Base-by-base conservation (phyloP, 768 basidiomycete species). In the Rhizopogon sp. region DNA sequence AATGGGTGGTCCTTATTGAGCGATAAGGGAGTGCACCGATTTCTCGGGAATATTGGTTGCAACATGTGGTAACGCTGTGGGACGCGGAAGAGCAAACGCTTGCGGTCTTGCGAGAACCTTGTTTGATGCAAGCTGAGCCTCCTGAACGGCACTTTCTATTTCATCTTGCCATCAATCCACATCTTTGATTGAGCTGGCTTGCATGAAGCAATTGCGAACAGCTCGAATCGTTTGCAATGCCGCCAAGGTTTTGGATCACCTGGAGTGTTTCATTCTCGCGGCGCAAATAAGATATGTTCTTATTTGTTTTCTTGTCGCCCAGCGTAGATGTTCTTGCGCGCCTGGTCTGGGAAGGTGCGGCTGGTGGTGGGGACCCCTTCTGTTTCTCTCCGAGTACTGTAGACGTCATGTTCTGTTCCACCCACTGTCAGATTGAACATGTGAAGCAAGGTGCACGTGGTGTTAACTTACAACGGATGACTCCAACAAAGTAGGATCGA, bases 181-280 rank as follows among this genome's bases (percentile, higher is more conserved):
- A 52, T 84, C 77, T 53, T 72, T 77, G 10, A 72, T 72, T 3
- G 78, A 71, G n/a, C 75, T 74, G 3, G 83, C 79, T 57, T 84
- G 81, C 56, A 89, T 54, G 63, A 83, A 91, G 31, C 77, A 78
- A 8, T 63, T 73, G 39, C 77, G 79, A 25, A 90, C 71, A 9
- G 79, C 74, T 22, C 79, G 76, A 7, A 90, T 67, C 28, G 60
- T 86, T 85, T 43, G 79, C 71, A 41, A 92, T 80, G 1, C 91
- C 91, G 6, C 86, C 86, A 50, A 79, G 70, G 22, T 73, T 76
- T 53, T 83, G 77, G n/a, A 93, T 69, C 20, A 89, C 78, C 33
- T 80, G 82, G 53, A 84, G 64, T 46, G 93, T 67, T 67, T 94
- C 92, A 56, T 88, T 90, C 72, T 93, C 90, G 20, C 92, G 82